Base-by-base conservation (phyloP, 2,329 filamentous ascomycete genomes). In the Leptosphaerulina australis region DNA sequence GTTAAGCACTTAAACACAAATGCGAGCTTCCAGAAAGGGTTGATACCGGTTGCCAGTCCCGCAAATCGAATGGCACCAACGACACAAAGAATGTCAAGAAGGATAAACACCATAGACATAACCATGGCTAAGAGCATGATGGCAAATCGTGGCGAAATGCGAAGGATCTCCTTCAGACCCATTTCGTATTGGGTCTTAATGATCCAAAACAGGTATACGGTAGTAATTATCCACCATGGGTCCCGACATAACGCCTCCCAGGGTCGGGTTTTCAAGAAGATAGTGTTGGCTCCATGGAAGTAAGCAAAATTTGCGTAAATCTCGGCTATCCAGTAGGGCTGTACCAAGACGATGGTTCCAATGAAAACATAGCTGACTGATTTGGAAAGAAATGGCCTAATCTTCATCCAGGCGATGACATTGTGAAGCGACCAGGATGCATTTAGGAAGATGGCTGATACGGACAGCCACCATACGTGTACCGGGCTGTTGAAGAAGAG, bases 141-240 rank as follows among this genome's bases (percentile, higher is more conserved):
- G 10, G 80, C 84, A 56, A 88, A 88, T 3, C 85, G 83, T 1
- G 85, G 85, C 2, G 83, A 86, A 5, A 85, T 79, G 4, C 76
- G 74, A 40, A 87, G 73, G 17, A 88, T 78, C 50, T 87, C 82
- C 34, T 77, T 62, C 24, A 83, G 69, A 2, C 77, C 77, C 55
- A 87, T 81, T 36, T 83, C 80, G 67, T 88, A 88, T 33, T 82
- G 78, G 21, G 75, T 78, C 50, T 83, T 83, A 64, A 87, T 86
- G 35, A 84, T 83, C 74, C 79, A 86, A 65, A 87, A 81, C 3
- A 88, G 74, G 17, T 77, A 82, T 52, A 79, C 59, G 1, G 79
- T 81, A 0, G 84, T 85, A 56, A 85, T 84, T 14, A 88, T 79
- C 85, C 85, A 88, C 85, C 85, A 88, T 0, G 85, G 85, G 56